A percentile compares a stretch with the other conserved stretches of the same genome.
phyloP scores from a whole-genome alignment of 2,329 filamentous ascomycete genomes.

The Neoscytalidium dimidiatum region DNA sequence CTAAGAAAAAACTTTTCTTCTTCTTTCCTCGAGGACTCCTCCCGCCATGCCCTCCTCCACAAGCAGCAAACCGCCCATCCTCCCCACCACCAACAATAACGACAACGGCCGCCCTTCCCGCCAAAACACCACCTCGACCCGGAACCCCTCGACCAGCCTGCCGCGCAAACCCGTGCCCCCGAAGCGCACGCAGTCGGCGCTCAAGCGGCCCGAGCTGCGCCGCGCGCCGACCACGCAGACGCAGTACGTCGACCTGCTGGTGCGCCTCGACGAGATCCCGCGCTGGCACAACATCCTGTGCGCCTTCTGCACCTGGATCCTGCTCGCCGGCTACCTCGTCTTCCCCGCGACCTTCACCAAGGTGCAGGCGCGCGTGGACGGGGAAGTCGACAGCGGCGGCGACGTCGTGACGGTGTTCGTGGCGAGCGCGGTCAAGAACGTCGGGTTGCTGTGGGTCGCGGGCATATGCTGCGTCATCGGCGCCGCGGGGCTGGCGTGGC shows the following conservation, averaged over 20 bases:
- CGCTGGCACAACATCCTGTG: slow-evolving; percentile 51
- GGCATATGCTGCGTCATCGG: slow-evolving; percentile 47
- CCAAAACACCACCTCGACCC: not conserved
- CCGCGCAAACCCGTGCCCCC: not conserved
- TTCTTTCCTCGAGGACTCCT: not conserved
- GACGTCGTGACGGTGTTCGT: slow-evolving; percentile 30
- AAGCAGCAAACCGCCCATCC: not conserved
- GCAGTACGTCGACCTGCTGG: slow-evolving; percentile 42
- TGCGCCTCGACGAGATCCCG: slow-evolving; percentile 50
- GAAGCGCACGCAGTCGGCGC: not conserved
- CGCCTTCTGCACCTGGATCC: slow-evolving; percentile 50
- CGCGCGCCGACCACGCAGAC: slow-evolving; percentile 3
- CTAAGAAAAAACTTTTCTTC: too few species aligned
- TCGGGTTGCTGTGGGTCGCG: slow-evolving; percentile 48
- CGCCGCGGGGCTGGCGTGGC: slow-evolving; percentile 42
- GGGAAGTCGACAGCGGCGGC: slow-evolving; percentile 29
- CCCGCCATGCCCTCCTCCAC: not conserved
- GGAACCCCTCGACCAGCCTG: not conserved
- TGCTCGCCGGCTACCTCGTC: slow-evolving; percentile 56
- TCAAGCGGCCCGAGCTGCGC: not conserved
- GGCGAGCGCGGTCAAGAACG: slow-evolving; percentile 36
- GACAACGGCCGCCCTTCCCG: not conserved
- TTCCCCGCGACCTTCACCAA: slow-evolving; percentile 56
- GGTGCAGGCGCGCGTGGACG: slow-evolving; percentile 36
- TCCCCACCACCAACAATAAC: not conserved